Evolutionary conservation across 2,329 filamentous ascomycete species (phyloP), one percentile per base, ranked within the genome.

Genomic region (Claviceps sp.): DNA sequence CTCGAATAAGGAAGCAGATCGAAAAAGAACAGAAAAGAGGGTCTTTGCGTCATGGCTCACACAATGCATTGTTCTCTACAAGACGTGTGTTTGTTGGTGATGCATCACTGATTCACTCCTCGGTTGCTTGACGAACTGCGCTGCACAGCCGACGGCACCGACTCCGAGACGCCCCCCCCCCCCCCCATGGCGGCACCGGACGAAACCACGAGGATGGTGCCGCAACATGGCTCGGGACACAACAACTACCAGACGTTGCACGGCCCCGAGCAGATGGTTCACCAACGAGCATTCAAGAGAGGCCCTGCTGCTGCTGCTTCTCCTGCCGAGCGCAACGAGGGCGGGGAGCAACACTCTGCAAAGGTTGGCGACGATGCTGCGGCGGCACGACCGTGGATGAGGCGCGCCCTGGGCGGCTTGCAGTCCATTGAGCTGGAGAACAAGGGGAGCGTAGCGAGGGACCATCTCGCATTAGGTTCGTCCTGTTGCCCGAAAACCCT

Each of bases 401-500:
- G 70, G 58, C 62, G 62, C 36, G 64, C 78, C 40, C 58, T 73
- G 23, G 67, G 63, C 7, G 66, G 71, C 52, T 74, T 83, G 50
- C 73, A 71, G 59, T 79, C 78, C 5, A 76, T 93, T 49, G 86
- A 91, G 70, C 68, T 93, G 54, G 87, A 93, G 66, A 93, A 93
- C 62, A 91, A 88, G 67, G 87, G 87, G 40, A 88, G 83, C 62
- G 86, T 91, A 40, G 87, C 87, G 11, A 74, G 87, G 60, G 87
- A 93, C 66, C 87, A 93, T 69, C 71, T 93, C 51, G 87, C 87
- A 22, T 69, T 93, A 47, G 86, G 86, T 90, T 68, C 49, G 69
- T 50, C 13, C 20, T 20, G 20, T 20, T 20, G 20, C 20, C 20
- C 20, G 20, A 20, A 20, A 20, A 20, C 1, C 2, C 20, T 20